Conservation (phyloP, 2,329 filamentous ascomycete species). For the Tolypocladium ovalisporum region DNA sequence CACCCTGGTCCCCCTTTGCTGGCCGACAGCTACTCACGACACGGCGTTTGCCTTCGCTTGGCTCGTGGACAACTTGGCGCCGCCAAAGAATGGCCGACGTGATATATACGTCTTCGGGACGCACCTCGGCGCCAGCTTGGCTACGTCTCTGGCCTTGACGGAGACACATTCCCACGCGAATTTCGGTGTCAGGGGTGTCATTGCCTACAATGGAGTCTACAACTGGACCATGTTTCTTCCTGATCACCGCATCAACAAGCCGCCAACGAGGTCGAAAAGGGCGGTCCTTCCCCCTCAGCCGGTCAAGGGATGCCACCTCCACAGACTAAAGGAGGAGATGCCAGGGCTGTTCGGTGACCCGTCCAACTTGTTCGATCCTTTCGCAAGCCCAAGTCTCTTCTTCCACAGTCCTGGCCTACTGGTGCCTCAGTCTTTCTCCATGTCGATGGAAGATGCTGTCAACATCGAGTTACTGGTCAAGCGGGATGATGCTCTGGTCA, state of each 20-base stretch:
- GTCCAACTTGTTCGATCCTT: conserved; percentile 44
- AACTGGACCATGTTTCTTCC: conserved; percentile 53
- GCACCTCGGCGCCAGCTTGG: conserved; percentile 46
- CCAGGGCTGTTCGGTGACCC: conserved; percentile 37
- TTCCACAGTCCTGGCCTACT: conserved; percentile 42
- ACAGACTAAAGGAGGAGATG: conserved; percentile 23
- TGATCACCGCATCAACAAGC: conserved; percentile 34
- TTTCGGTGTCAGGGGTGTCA: conserved; percentile 40
- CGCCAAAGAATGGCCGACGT: conserved; percentile 22
- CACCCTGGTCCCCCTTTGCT: conserved; percentile 21
- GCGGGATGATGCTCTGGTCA: conserved; percentile 3
- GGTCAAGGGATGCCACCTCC: conserved; percentile 23
- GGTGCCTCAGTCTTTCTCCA: conserved; percentile 32
- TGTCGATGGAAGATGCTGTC: conserved; percentile 16
- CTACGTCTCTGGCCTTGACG: conserved; percentile 45
- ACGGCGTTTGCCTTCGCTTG: conserved; percentile 41
- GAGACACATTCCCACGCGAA: conserved; percentile 32
- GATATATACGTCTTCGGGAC: conserved; percentile 40
- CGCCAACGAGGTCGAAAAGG: conserved; percentile 7
- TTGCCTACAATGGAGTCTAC: conserved; percentile 50
- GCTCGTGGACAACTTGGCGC: conserved; percentile 34
- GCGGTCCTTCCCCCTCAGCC: conserved; percentile 9
- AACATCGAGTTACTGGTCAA: conserved; percentile 14
- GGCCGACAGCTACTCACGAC: conserved; percentile 50
- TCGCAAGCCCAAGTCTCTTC: conserved; percentile 46